Evolutionary conservation across 257 asterid species (phyloP), one percentile per base, ranked within the genome.

Genomic region (Rauvolfia tetraphylla): DNA sequence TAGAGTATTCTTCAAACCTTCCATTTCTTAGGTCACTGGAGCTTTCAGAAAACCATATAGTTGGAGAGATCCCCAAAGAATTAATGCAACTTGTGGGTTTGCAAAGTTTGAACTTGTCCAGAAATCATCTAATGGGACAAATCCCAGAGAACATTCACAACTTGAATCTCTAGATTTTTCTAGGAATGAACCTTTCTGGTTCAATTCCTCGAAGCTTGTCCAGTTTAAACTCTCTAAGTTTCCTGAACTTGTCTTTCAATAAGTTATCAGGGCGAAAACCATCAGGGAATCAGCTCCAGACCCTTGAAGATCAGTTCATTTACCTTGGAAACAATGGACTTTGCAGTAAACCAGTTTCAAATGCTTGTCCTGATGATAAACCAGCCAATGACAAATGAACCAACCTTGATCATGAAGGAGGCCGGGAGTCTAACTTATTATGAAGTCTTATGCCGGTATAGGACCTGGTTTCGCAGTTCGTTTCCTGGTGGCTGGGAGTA

Each of bases 91-190:
- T 81, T 41, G 33, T 70, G 1, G 77, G 63, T 20, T 31, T 81
- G 73, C 61, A 68, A 29, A 81, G 58, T 67, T 70, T 80, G 75
- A 77, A 79, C 12, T 68, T 86, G 29, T 74, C 85, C 2, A 59
- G 73, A 3, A 86, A 86, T 10, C 56, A 72, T 27, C 46, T 86
- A 3, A 82, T 49, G 0, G 85, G 90, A 15, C 62, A 13, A n/a
- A 84, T 86, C 42, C 88, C 88, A 2, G 65, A 67, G 2, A 76
- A 33, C 0, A 80, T 86, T 31, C 86, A 23, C 39, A 42, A 44
- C 82, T 84, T 0, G 85, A 75, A 48, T 80, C 88, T 3, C 85
- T 84, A 1, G 90, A 86, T 76, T 5, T 86, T 7, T 84, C 87
- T 0, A 31, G 17, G 20, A 86, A 86, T 34, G 7, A 72, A 42